Evolutionary conservation across 2,329 filamentous ascomycete genomes (phyloP).

Genomic region (Ascosphaera pollenicola): DNA sequence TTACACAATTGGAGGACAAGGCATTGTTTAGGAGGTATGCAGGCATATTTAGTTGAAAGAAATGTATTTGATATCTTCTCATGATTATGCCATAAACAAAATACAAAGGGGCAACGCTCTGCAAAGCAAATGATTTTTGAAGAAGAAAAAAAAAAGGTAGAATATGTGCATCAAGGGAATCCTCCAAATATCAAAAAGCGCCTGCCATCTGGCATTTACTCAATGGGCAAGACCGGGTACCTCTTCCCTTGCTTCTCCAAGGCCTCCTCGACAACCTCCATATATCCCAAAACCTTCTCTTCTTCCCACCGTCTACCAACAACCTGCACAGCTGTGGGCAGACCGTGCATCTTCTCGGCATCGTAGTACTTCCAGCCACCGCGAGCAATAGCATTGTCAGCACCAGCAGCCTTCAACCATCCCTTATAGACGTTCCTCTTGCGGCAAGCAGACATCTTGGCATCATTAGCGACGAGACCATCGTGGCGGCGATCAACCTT

Average conservation of each 20-base stretch:
- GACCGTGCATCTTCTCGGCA: slow-evolving; percentile 57
- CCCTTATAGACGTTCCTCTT: slow-evolving; percentile 26
- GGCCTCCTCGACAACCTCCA: slow-evolving; percentile 57
- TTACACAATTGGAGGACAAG: too few relatives aligned
- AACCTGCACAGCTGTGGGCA: slow-evolving; percentile 71
- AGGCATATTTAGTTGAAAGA: too few relatives aligned
- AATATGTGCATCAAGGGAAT: too few relatives aligned
- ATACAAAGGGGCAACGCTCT: too few relatives aligned
- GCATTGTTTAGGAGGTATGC: too few relatives aligned
- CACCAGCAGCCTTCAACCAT: slow-evolving; percentile 14
- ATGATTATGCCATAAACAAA: too few relatives aligned
- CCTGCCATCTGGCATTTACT: slow-evolving; percentile 7
- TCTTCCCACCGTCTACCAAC: slow-evolving; percentile 63
- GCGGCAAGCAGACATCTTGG: slow-evolving; percentile 9
- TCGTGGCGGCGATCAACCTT: slow-evolving; percentile 55
- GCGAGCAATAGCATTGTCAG: slow-evolving; percentile 53
- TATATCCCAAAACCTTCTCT: slow-evolving; percentile 65
- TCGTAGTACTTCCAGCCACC: slow-evolving; percentile 80
- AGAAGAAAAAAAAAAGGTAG: too few relatives aligned
- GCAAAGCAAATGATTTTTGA: too few relatives aligned
- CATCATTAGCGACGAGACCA: slow-evolving; percentile 32
- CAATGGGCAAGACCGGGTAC: slow-evolving; percentile 17
- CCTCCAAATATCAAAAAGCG: too few relatives aligned
- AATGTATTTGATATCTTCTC: too few relatives aligned
- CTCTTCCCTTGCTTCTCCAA: slow-evolving; percentile 28